Percentiles rank a stretch among this genome's conserved stretches.
Conservation (phyloP, 2,329 filamentous ascomycete genomes). For the Hypoxylon sp. region DNA sequence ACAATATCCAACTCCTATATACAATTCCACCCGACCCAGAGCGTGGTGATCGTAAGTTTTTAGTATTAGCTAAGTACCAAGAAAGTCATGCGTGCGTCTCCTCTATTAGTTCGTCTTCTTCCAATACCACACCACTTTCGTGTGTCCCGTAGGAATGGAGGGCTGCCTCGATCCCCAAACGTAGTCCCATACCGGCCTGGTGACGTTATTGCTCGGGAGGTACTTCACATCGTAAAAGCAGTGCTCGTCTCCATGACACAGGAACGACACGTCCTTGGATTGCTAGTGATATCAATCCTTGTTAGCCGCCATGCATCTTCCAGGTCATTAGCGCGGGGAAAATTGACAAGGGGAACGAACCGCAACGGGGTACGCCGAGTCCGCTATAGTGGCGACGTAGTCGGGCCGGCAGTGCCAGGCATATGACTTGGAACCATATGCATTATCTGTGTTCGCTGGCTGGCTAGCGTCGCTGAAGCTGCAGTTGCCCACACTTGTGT, state of each 20-base stretch:
- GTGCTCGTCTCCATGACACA: slow-evolving; percentile 28
- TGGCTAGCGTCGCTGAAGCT: slow-evolving; percentile 25
- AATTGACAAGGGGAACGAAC: slow-evolving; percentile 6
- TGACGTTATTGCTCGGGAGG: not conserved
- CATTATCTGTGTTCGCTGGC: slow-evolving; percentile 27
- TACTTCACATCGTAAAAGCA: slow-evolving; percentile 33
- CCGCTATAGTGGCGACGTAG: slow-evolving; percentile 1
- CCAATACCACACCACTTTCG: slow-evolving; percentile 29
- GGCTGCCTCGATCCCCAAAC: slow-evolving; percentile 25
- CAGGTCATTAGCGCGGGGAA: not conserved
- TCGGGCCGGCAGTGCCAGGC: slow-evolving; percentile 16
- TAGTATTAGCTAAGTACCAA: too few relatives aligned
- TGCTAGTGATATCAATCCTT: not conserved
- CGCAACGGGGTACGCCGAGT: slow-evolving; percentile 16
- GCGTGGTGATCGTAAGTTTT: too few relatives aligned
- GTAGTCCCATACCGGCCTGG: slow-evolving; percentile 24
- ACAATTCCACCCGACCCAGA: too few relatives aligned
- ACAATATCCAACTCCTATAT: too few relatives aligned
- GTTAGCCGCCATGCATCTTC: not conserved
- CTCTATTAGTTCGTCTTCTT: slow-evolving; percentile 15
- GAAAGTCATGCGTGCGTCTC: too few relatives aligned
- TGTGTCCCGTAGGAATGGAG: slow-evolving; percentile 21
- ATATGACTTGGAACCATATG: slow-evolving; percentile 24
- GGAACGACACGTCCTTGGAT: slow-evolving; percentile 24
- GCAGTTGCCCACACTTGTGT: slow-evolving; percentile 23